Conservation (phyloP, 208 protist genomes). For the Leishmania amazonensis region DNA sequence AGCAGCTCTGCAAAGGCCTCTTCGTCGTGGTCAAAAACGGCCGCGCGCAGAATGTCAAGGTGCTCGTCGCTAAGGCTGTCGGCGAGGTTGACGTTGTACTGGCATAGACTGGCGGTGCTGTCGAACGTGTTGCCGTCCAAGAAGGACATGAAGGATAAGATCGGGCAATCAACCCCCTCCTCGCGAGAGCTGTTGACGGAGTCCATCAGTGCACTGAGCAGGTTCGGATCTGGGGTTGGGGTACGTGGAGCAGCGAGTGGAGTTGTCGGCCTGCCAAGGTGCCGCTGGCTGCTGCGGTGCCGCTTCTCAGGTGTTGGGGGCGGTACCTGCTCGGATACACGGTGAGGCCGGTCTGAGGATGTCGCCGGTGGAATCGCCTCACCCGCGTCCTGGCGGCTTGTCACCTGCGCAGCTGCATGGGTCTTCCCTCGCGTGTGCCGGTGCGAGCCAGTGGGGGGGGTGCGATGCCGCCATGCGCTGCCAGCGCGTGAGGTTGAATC, state of each 20-base stretch:
- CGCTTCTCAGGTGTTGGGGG: neutral
- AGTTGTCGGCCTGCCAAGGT: neutral
- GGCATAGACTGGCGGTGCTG: constrained; percentile 56
- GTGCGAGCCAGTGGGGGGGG: constrained; percentile 17
- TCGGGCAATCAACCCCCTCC: constrained; percentile 29
- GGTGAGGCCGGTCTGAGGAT: neutral
- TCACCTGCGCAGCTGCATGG: neutral
- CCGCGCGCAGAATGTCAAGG: constrained; percentile 56
- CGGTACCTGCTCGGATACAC: constrained; percentile 4
- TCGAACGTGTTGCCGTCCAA: constrained; percentile 74
- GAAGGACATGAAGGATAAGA: constrained; percentile 71
- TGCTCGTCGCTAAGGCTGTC: constrained; percentile 75
- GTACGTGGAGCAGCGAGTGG: neutral
- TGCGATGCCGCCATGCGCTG: constrained; percentile 19
- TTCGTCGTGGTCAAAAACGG: constrained; percentile 78
- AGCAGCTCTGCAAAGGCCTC: constrained; percentile 81
- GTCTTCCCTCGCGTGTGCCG: neutral
- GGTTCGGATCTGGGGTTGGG: neutral
- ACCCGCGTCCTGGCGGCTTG: constrained; percentile 8
- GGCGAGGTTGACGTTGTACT: constrained; percentile 79
- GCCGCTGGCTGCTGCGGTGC: constrained; percentile 1
- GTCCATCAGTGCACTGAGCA: neutral
- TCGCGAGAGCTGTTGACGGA: constrained; percentile 26
- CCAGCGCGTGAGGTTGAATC: neutral
- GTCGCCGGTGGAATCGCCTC: constrained; percentile 3